Evolutionary conservation across 2,329 filamentous ascomycete genomes (phyloP), one percentile per base, ranked within the genome.

Genomic region (Colletotrichum spaethianum): DNA sequence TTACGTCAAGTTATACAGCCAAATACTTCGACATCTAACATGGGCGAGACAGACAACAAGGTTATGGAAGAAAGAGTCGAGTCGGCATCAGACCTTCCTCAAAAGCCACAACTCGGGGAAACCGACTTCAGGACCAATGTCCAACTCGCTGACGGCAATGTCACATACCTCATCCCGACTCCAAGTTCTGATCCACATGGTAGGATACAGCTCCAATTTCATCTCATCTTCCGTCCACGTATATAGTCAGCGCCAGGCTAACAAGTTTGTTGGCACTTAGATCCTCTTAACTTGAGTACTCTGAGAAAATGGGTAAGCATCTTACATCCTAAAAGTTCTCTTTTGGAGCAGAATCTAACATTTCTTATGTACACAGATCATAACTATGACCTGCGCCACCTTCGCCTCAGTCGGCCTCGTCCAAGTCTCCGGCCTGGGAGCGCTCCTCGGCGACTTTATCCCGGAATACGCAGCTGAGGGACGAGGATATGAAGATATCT

Each of bases 151-250:
- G 78, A 78, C 12, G 80, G 78, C n/a, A 72, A 73, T 50, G 76
- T 80, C 53, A 75, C 81, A 31, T 82, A 80, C 14, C 66, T 69
- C 67, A 80, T 82, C 33, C 80, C 80, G 1, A 78, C 78, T 11
- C 79, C 80, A 2, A 81, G 79, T 8, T 75, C 78, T 12, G 80
- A 82, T 73, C 80, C 80, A 4, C 77, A 73, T 28, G 76, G 75
- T 77, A 62, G 60, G 65, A 12, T 2, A n/a, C 16, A 3, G 33
- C 11, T 26, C 23, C 8, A 9, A 4, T 1, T 31, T 7, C 5
- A 14, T 9, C 3, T 4, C 31, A 1, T 50, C 7, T 11, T 9
- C 1, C 3, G 16, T n/a, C 2, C 6, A 18, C 7, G 11, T 11
- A 28, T 11, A 28, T 36, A 8, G 1, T 33, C 4, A 4, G 20